phyloP scores from a whole-genome alignment of 805 yeast genomes.

The Kodamaea fukazawae region DNA sequence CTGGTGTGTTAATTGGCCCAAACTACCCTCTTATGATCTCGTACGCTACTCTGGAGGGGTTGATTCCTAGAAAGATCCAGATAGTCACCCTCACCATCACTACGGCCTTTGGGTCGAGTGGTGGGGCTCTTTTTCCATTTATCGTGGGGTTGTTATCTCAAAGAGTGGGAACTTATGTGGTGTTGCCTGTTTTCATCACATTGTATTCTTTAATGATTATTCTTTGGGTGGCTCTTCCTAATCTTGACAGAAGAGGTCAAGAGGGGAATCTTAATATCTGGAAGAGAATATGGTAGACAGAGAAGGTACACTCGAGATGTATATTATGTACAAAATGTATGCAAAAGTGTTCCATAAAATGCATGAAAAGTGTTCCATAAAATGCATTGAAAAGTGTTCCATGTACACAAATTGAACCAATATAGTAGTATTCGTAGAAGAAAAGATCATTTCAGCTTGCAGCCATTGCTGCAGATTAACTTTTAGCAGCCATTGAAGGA shows the following conservation, averaged over 20 bases:
- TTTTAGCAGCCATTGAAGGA: too few relatives aligned
- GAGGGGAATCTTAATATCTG: conserved; percentile 13
- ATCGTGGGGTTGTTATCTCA: conserved; percentile 22
- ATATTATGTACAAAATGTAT: too few relatives aligned
- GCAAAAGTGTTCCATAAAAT: too few relatives aligned
- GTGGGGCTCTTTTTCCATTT: conserved; percentile 24
- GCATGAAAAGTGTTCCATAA: too few relatives aligned
- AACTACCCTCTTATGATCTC: conserved; percentile 23
- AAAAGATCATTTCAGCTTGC: too few relatives aligned
- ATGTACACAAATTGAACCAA: too few relatives aligned
- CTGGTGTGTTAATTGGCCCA: conserved; percentile 51
- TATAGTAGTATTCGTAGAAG: too few relatives aligned
- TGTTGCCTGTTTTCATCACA: conserved; percentile 21
- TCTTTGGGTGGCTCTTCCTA: conserved; percentile 20
- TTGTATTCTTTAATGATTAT: conserved; percentile 16
- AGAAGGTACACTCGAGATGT: too few relatives aligned
- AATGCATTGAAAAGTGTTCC: too few relatives aligned
- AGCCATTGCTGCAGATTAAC: too few relatives aligned
- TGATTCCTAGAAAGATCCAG: conserved; percentile 24
- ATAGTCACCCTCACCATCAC: conserved; percentile 22
- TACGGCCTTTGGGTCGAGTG: conserved; percentile 25
- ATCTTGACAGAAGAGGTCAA: conserved; percentile 17
- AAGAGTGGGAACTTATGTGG: conserved; percentile 21
- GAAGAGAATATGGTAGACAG: conserved; percentile 18
- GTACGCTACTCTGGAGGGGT: conserved; percentile 14